Percentiles rank a stretch among this genome's conserved stretches.
Evolutionary conservation across 495 filamentous ascomycete species (phyloP).

Genomic region (Podospora comata): DNA sequence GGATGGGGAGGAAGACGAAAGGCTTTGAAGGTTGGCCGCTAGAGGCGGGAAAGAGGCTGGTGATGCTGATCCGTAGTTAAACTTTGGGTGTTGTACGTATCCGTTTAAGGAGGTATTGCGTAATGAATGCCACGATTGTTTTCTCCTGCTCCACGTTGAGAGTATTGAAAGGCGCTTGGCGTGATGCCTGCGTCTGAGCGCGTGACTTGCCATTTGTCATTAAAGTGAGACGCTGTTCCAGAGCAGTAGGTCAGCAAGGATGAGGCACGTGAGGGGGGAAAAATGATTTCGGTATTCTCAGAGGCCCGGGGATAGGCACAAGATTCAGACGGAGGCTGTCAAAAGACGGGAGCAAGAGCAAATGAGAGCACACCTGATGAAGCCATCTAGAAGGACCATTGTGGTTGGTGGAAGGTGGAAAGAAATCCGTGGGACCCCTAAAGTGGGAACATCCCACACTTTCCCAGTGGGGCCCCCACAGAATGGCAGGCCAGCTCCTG

Average conservation of each 20-base stretch:
- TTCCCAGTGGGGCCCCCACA: neutral
- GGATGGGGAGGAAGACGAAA: neutral
- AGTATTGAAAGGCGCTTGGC: neutral
- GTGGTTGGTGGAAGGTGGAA: neutral
- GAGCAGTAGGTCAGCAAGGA: too few relatives aligned
- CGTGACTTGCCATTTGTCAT: slow-evolving; percentile 2
- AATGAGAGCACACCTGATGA: neutral
- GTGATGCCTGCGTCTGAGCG: neutral
- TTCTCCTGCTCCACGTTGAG: neutral
- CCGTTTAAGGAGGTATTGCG: neutral
- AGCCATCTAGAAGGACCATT: neutral
- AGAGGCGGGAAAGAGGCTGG: too few relatives aligned
- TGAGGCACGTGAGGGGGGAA: too few relatives aligned
- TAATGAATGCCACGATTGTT: neutral
- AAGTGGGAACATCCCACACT: neutral
- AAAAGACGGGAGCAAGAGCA: neutral
- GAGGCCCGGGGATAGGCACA: too few relatives aligned
- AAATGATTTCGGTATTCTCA: too few relatives aligned
- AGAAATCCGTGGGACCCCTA: neutral
- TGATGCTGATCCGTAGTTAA: too few relatives aligned
- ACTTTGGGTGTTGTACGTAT: too few relatives aligned
- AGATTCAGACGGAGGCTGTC: too few relatives aligned
- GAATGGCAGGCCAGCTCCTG: neutral
- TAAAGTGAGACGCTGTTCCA: neutral
- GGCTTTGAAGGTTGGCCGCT: neutral